Conservation (phyloP, 2,329 filamentous ascomycete genomes). For the Apiospora hydei region DNA sequence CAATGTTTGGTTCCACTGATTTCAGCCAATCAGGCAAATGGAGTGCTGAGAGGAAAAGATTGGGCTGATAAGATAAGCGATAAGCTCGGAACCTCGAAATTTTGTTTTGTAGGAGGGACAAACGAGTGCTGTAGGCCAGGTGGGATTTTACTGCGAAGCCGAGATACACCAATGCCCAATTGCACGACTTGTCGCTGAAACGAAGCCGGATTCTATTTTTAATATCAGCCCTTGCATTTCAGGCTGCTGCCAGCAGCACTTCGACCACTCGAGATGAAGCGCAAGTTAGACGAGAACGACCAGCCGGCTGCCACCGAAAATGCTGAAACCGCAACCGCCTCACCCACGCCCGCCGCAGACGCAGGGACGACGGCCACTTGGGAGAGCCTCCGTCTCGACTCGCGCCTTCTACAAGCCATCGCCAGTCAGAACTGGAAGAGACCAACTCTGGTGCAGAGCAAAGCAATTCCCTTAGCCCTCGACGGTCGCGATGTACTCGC, state of each 20-base stretch:
- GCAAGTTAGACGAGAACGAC: conserved; percentile 63
- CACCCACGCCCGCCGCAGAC: not conserved
- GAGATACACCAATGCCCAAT: not conserved
- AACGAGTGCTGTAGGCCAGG: not conserved
- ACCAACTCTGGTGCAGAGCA: conserved; percentile 88
- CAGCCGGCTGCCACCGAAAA: conserved; percentile 44
- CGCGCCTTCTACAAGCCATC: conserved; percentile 85
- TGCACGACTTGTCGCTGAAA: not conserved
- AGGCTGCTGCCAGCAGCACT: not conserved
- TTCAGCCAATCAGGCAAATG: not conserved
- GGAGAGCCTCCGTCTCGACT: conserved; percentile 79
- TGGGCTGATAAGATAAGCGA: conserved; percentile 17
- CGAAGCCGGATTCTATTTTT: conserved; percentile 1
- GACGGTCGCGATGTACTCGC: conserved; percentile 90
- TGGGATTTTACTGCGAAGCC: conserved; percentile 2
- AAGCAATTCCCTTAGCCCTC: conserved; percentile 86
- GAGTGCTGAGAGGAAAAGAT: not conserved
- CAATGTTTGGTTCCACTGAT: no score
- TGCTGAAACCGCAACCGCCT: conserved; percentile 24
- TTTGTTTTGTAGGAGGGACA: conserved; percentile 16
- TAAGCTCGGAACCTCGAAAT: conserved; percentile 10
- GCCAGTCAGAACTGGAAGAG: conserved; percentile 83
- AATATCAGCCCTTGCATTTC: not conserved
- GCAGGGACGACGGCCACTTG: conserved; percentile 61
- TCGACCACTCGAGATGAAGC: conserved; percentile 54